These are phyloP conservation scores for Geotrichum siamense DNA, from an alignment of 1,139 yeast genomes.

Conservation along the genomic window DNA sequence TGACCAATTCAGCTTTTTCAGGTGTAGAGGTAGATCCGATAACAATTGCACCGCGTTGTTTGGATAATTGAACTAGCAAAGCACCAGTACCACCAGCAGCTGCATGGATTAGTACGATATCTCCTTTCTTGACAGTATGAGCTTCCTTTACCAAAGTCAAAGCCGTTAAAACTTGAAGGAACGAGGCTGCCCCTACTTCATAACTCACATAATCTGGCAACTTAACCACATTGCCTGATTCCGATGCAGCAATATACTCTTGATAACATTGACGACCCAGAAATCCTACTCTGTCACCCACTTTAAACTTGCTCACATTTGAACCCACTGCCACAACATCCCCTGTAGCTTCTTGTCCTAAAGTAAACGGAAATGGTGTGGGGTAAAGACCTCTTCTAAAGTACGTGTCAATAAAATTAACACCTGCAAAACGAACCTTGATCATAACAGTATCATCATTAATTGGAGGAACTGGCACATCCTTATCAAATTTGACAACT, in stretches of 20 bases:
- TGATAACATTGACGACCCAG: conserved; percentile 50
- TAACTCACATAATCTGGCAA: conserved; percentile 45
- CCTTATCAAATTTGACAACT: conserved; percentile 43
- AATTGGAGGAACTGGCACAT: conserved; percentile 53
- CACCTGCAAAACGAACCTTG: conserved; percentile 67
- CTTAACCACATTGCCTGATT: conserved; percentile 37
- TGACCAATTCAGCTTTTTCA: conserved; percentile 47
- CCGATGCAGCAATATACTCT: conserved; percentile 51
- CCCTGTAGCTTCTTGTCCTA: conserved; percentile 87
- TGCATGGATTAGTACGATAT: conserved; percentile 71
- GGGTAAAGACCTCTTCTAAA: conserved; percentile 75
- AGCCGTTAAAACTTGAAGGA: conserved; percentile 75
- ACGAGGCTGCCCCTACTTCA: conserved; percentile 51
- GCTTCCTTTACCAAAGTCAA: conserved; percentile 61
- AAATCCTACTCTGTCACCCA: conserved; percentile 72
- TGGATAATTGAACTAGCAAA: conserved; percentile 55
- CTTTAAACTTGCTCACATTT: conserved; percentile 47
- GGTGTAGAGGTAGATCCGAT: conserved; percentile 78
- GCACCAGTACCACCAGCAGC: conserved; percentile 94
- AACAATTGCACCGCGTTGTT: conserved; percentile 61
- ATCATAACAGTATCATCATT: conserved; percentile 52
- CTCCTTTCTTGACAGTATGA: conserved; percentile 58
- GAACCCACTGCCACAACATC: conserved; percentile 60
- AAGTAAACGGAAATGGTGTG: conserved; percentile 47
- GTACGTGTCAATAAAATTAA: conserved; percentile 77